Conservation (phyloP, 1,139 yeast species). For the Scheffersomyces cryptocercus region DNA sequence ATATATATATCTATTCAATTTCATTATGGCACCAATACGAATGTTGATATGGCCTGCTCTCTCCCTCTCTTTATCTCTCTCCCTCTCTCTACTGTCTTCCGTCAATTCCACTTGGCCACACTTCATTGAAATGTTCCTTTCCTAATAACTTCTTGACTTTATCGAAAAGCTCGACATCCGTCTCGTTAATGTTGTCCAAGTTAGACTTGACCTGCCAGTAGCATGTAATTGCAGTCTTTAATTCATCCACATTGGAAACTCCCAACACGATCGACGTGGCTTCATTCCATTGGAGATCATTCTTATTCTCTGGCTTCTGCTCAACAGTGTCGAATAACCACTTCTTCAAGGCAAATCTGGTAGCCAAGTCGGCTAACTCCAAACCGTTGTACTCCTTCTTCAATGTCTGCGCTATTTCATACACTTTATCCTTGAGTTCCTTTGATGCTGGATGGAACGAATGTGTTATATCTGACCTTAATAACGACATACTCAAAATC, state of each 20-base stretch:
- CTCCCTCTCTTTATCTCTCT: background rate
- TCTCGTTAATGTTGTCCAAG: slow-evolving; percentile 26
- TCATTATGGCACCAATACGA: background rate
- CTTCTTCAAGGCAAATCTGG: slow-evolving; percentile 66
- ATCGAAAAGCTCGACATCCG: slow-evolving; percentile 45
- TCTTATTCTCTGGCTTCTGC: slow-evolving; percentile 1
- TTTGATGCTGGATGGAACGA: slow-evolving; percentile 78
- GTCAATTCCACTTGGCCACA: slow-evolving; percentile 70
- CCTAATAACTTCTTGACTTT: slow-evolving; percentile 51
- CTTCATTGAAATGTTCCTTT: slow-evolving; percentile 58
- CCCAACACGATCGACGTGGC: slow-evolving; percentile 73
- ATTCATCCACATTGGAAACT: slow-evolving; percentile 61
- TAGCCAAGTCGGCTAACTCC: slow-evolving; percentile 81
- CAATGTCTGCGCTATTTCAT: slow-evolving; percentile 50
- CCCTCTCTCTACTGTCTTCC: slow-evolving; percentile 1
- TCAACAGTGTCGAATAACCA: slow-evolving; percentile 46
- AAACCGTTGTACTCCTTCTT: slow-evolving; percentile 33
- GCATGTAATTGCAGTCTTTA: slow-evolving; percentile 60
- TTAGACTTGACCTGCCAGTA: slow-evolving; percentile 51
- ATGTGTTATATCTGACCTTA: slow-evolving; percentile 67
- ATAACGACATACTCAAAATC: slow-evolving; percentile 83
- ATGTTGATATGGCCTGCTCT: background rate
- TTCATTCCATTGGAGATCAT: slow-evolving; percentile 26
- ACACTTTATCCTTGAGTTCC: slow-evolving; percentile 58
- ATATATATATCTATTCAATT: slow-evolving; percentile 5